Evolutionary conservation across 441 rosid species (phyloP).

Genomic region (Populus hybrid): DNA sequence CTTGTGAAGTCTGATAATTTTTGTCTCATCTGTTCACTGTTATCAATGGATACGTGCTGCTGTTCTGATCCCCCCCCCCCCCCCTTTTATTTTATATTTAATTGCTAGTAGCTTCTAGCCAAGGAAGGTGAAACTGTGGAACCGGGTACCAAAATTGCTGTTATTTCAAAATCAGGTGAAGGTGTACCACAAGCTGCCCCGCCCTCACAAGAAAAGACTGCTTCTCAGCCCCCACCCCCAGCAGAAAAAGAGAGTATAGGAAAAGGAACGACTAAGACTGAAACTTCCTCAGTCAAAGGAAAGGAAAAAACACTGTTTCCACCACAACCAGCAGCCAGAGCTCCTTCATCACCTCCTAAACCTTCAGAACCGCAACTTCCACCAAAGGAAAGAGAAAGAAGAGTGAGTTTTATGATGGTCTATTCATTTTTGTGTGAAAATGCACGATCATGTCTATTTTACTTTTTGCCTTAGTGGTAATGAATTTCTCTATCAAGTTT

Average conservation of each 20-base stretch:
- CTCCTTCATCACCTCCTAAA: constrained; percentile 40
- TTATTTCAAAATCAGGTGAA: constrained; percentile 72
- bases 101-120: constrained; percentile 47
- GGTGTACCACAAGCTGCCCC: constrained; percentile 63
- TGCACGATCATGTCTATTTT: background rate
- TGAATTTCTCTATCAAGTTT: constrained; percentile 13
- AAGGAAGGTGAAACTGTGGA: constrained; percentile 92
- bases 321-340: constrained; percentile 32
- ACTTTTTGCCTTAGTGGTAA: background rate
- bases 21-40: background rate
- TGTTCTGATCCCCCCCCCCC: background rate
- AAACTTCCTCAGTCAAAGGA: constrained; percentile 44
- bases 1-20: background rate
- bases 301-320: constrained; percentile 28
- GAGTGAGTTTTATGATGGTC: constrained; percentile 39
- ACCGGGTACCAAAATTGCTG: constrained; percentile 75
- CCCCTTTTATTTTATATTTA: background rate
- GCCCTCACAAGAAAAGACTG: constrained; percentile 44
- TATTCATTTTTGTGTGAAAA: constrained; percentile 2
- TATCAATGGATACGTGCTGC: constrained; percentile 8
- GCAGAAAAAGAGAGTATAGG: constrained; percentile 35
- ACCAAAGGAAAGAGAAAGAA: constrained; percentile 91
- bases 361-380: constrained; percentile 83
- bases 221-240: constrained; percentile 51
- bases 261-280: constrained; percentile 44